Conservation (phyloP, 495 filamentous ascomycete species). For the Aspergillus affinis region DNA sequence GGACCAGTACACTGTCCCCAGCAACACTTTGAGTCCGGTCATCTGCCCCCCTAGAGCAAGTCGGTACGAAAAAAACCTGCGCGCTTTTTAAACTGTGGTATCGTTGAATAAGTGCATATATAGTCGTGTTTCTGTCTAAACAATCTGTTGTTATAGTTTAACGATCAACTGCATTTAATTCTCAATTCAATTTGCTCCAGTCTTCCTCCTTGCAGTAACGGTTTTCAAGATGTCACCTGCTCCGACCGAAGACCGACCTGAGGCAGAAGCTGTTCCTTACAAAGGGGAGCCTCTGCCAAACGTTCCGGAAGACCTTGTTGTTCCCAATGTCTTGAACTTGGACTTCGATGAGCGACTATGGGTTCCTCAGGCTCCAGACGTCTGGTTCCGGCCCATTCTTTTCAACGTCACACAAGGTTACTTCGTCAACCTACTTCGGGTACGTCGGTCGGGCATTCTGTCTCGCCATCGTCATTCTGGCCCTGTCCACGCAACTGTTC, state of each 20-base stretch:
- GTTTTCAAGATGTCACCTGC: not conserved
- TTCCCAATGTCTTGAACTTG: constrained; percentile 15
- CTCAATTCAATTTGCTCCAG: not conserved
- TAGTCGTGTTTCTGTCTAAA: no score
- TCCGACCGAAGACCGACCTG: not conserved
- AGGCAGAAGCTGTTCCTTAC: constrained; percentile 13
- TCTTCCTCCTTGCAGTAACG: not conserved
- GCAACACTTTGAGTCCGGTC: no score
- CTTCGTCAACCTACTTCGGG: constrained; percentile 23
- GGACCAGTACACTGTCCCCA: not conserved
- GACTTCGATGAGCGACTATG: constrained; percentile 21
- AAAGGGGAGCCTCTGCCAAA: constrained; percentile 20
- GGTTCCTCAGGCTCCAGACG: constrained; percentile 22
- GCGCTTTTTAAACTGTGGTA: no score
- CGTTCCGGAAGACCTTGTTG: constrained; percentile 19
- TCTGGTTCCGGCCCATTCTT: constrained; percentile 21
- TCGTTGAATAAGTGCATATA: no score
- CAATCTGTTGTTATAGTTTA: not conserved
- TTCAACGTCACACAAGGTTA: constrained; percentile 23
- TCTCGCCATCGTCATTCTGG: constrained; percentile 22
- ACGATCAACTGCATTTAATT: not conserved
- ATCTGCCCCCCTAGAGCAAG: no score
- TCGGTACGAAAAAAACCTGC: no score
- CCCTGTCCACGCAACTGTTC: constrained; percentile 18
- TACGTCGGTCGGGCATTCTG: constrained; percentile 19